phyloP scores from a whole-genome alignment of 2,329 filamentous ascomycete genomes.

The Hirsutella thompsonii region DNA sequence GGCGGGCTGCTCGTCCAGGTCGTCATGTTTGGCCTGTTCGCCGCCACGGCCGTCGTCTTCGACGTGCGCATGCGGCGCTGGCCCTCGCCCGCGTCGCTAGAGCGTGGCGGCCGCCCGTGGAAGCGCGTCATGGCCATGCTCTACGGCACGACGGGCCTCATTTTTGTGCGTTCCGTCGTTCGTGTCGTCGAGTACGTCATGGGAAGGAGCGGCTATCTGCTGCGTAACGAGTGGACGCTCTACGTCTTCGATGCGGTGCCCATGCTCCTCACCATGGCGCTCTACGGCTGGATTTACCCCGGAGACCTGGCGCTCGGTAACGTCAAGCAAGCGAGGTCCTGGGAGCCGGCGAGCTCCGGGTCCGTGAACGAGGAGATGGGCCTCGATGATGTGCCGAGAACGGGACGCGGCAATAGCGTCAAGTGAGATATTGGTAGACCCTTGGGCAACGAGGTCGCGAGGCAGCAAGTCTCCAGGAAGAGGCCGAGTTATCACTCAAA shows the following conservation, averaged over 20 bases:
- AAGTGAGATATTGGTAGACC: too few species aligned
- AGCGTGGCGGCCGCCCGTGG: constrained; percentile 16
- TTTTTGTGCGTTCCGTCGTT: constrained; percentile 30
- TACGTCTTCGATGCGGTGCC: constrained; percentile 27
- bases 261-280: constrained; percentile 10
- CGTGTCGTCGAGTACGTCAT: constrained; percentile 34
- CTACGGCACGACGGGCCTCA: constrained; percentile 23
- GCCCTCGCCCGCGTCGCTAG: constrained; percentile 7
- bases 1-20: constrained; percentile 44
- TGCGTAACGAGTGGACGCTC: constrained; percentile 26
- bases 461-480: too few species aligned
- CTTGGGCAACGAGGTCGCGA: too few species aligned
- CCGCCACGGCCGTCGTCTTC: constrained; percentile 33
- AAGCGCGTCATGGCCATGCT: constrained; percentile 19
- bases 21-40: constrained; percentile 42
- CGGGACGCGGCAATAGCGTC: neutral
- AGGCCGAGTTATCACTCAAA: too few species aligned
- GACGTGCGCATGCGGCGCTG: constrained; percentile 21
- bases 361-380: constrained; percentile 1
- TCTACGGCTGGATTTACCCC: constrained; percentile 11
- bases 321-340: constrained; percentile 1
- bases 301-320: constrained; percentile 2
- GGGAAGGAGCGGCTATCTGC: constrained; percentile 25
- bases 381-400: constrained; percentile 1
- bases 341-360: constrained; percentile 2